Base-by-base conservation (phyloP, 768 basidiomycete genomes). In the Tricholoma saponaceum region DNA sequence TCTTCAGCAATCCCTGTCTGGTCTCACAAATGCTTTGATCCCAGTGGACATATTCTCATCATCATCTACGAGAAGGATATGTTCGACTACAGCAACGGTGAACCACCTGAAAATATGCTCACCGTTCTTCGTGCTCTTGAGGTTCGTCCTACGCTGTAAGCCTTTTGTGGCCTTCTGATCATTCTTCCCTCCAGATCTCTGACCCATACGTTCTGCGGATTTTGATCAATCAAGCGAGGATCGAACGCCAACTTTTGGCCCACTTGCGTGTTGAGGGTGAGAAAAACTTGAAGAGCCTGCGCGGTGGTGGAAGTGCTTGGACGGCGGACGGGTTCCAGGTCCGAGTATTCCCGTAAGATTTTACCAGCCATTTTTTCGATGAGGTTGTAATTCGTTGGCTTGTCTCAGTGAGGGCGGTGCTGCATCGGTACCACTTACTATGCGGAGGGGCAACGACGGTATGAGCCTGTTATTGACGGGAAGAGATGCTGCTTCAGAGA, bases 61-160 rank as follows among this genome's bases (percentile, higher is more conserved):
- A 78, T 90, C 62, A 84, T 89, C 53, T 79, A 82, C 22, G 78
- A 82, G 57, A 84, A 79, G 37, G 93, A 95, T 64, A 62, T 90
- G 39, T 98, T 97, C 67, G 92, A 97, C 66, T 95, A 83, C 63
- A 77, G 78, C 35, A 58, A 62, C 1, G 94, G 94, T 25, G 93
- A 96, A 66, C 87, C 89, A 10, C 79, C 81, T 2, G 66, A 66
- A 18, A 58, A 79, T 20, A 79, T 86, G 52, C 74, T 84, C 3
- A 98, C 95, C 5, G 81, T 95, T 23, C 77, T 96, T 23, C 87
- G 93, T 23, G 88, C 87, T 16, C 79, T 98, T 7, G 84, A 89
- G 25, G 96, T 94, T 60, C 7, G 83, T 72, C 33, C n/a, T 5
- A 41, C 26, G 33, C 61, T 39, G 47, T 25, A 22, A 56, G 28